Evolutionary conservation across 495 filamentous ascomycete genomes (phyloP).

Genomic region (Stereocaulon alpinum): DNA sequence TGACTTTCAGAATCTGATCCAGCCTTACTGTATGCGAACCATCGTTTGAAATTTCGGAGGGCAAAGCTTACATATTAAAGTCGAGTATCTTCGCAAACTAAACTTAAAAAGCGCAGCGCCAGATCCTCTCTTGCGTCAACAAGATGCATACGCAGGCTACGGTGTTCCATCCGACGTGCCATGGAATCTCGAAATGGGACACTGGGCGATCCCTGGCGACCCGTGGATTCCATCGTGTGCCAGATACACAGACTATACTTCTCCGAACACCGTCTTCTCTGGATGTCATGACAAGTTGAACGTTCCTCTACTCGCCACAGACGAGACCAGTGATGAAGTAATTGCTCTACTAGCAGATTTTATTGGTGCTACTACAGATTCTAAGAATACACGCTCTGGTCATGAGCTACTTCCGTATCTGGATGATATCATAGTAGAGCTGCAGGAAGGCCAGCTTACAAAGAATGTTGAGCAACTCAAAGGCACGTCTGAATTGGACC

Average conservation of each 20-base stretch:
- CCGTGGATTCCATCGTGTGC: too few relatives aligned
- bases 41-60: neutral
- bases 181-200: too few relatives aligned
- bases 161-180: too few relatives aligned
- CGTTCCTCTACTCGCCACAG: too few relatives aligned
- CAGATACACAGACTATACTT: too few relatives aligned
- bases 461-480: neutral
- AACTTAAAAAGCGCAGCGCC: neutral
- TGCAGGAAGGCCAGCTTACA: neutral
- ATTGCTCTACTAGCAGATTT: neutral
- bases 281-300: too few relatives aligned
- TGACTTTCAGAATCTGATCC: neutral
- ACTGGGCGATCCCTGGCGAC: too few relatives aligned
- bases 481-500: neutral
- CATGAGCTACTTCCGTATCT: neutral
- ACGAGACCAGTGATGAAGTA: too few relatives aligned
- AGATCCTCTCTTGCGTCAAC: too few relatives aligned
- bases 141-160: too few relatives aligned
- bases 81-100: neutral
- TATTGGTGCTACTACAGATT: neutral
- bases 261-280: too few relatives aligned
- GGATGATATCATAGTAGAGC: neutral
- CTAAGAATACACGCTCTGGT: neutral
- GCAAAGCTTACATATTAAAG: neutral
- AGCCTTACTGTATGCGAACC: neutral